Evolutionary conservation across 441 rosid genomes (phyloP).

Genomic region (Populus hybrid): DNA sequence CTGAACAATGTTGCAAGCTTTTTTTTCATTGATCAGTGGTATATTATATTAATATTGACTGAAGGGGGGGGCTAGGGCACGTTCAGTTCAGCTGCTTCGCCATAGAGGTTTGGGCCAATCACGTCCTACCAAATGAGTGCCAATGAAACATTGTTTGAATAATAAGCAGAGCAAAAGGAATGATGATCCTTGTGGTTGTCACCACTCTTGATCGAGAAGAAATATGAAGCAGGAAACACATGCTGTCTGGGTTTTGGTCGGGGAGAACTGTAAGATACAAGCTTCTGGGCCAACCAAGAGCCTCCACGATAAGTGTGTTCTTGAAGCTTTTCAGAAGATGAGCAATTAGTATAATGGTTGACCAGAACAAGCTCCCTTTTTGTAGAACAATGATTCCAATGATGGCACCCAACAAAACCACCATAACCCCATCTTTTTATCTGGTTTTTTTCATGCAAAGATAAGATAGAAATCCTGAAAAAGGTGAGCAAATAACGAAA

Average conservation of each 20-base stretch:
- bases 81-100: neutral
- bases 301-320: constrained; percentile 10
- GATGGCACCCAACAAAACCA: constrained; percentile 27
- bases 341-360: constrained; percentile 26
- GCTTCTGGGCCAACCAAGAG: constrained; percentile 17
- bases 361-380: constrained; percentile 24
- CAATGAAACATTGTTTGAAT: constrained; percentile 12
- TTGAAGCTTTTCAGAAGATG: neutral
- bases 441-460: constrained; percentile 23
- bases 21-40: too few species aligned
- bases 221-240: neutral
- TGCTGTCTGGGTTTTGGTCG: constrained; percentile 17
- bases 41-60: too few species aligned
- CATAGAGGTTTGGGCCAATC: constrained; percentile 17
- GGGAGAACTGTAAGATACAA: neutral
- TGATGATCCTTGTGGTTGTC: constrained; percentile 4
- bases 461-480: constrained; percentile 13
- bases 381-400: constrained; percentile 11
- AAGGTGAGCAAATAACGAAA: neutral
- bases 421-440: neutral
- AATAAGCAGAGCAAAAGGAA: constrained; percentile 8
- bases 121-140: constrained; percentile 23
- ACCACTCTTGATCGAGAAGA: neutral
- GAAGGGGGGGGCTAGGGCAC: neutral
- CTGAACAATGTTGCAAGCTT: too few species aligned